A percentile compares a stretch with the other conserved stretches of the same genome.
Evolutionary conservation across 805 yeast genomes (phyloP).

Genomic region (Saturnispora ahearnii): DNA sequence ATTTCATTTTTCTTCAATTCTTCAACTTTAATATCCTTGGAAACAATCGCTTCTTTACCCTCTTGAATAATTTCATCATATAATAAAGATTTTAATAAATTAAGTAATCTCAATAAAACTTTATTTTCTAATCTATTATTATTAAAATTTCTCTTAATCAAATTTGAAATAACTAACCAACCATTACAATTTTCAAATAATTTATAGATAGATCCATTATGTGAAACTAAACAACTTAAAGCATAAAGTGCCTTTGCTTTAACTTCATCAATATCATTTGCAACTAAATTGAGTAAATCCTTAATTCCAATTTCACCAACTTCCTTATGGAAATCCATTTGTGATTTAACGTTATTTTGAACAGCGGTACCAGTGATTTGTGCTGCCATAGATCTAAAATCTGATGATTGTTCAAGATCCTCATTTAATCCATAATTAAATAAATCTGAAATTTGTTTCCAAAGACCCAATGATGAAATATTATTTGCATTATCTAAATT

Average conservation of each 20-base stretch:
- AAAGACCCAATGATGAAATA: slow-evolving; percentile 70
- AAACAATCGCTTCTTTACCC: neutral
- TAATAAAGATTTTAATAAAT: slow-evolving; percentile 36
- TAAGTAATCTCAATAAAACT: slow-evolving; percentile 12
- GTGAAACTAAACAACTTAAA: slow-evolving; percentile 61
- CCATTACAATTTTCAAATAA: slow-evolving; percentile 53
- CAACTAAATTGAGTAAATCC: slow-evolving; percentile 33
- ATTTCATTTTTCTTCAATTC: slow-evolving; percentile 33
- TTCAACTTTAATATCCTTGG: slow-evolving; percentile 19
- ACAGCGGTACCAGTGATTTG: slow-evolving; percentile 70
- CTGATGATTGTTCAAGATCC: slow-evolving; percentile 24
- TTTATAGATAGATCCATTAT: slow-evolving; percentile 47
- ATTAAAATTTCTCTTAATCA: slow-evolving; percentile 12
- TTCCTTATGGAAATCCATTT: slow-evolving; percentile 51
- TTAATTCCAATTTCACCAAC: slow-evolving; percentile 34
- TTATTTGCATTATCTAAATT: slow-evolving; percentile 92
- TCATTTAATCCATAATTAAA: slow-evolving; percentile 46
- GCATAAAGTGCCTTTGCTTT: slow-evolving; percentile 70
- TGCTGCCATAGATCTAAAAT: slow-evolving; percentile 46
- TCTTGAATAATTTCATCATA: slow-evolving; percentile 41
- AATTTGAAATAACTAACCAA: slow-evolving; percentile 41
- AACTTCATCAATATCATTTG: slow-evolving; percentile 22
- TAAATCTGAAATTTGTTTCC: slow-evolving; percentile 42
- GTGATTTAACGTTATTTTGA: slow-evolving; percentile 79
- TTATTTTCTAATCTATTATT: slow-evolving; percentile 9